Conservation (phyloP, 2,329 filamentous ascomycete species). For the Remersonia thermophila region DNA sequence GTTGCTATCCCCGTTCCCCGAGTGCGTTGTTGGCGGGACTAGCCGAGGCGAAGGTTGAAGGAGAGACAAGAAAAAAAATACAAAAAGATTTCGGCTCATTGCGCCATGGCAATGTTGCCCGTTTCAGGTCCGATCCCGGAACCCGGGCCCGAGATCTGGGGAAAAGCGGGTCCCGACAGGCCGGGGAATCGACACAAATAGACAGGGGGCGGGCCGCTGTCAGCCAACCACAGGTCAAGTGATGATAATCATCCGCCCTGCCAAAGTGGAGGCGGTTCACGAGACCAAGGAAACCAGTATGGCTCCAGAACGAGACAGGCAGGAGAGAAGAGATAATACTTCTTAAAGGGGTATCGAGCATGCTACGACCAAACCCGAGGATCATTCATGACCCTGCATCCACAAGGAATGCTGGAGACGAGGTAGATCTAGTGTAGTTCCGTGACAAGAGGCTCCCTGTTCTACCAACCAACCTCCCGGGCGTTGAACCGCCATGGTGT, state of each 20-base stretch:
- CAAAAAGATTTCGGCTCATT: constrained; percentile 10
- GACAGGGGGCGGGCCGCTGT: background rate
- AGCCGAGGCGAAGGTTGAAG: background rate
- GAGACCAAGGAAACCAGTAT: background rate
- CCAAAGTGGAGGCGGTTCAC: too few relatives aligned
- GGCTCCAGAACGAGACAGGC: background rate
- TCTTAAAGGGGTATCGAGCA: too few relatives aligned
- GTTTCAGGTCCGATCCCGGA: constrained; percentile 9
- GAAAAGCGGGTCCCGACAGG: background rate
- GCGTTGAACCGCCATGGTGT: too few relatives aligned
- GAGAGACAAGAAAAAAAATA: background rate
- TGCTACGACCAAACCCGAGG: too few relatives aligned
- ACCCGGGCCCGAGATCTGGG: constrained; percentile 8
- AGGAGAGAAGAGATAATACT: too few relatives aligned
- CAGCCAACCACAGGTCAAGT: constrained; percentile 2
- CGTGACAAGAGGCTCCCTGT: too few relatives aligned
- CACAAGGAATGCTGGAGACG: too few relatives aligned
- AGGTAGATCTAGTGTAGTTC: too few relatives aligned
- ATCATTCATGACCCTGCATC: too few relatives aligned
- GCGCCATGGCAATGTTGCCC: constrained; percentile 2
- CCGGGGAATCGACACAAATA: background rate
- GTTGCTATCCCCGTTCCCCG: constrained; percentile 11
- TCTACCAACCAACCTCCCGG: too few relatives aligned
- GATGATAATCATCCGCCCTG: constrained; percentile 1
- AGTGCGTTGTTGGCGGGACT: constrained; percentile 6